A percentile compares a stretch with the other conserved stretches of the same genome.
phyloP scores from a whole-genome alignment of 2,329 filamentous ascomycete species.

The Fulvia fulva region DNA sequence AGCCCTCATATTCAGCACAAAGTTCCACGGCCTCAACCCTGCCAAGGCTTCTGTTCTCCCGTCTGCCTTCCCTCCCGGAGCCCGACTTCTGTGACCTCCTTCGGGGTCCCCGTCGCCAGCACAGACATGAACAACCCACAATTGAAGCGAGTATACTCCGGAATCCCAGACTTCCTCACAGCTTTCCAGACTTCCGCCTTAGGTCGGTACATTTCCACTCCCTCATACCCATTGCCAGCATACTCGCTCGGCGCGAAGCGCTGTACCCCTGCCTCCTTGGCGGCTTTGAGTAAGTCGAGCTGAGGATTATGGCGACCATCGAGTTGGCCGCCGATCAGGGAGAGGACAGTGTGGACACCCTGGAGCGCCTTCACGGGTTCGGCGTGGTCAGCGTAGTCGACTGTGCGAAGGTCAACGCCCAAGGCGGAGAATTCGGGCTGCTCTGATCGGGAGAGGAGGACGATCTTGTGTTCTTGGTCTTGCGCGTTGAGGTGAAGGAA shows the following conservation, averaged over 20 bases:
- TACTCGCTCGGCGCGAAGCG: constrained; percentile 60
- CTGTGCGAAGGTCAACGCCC: constrained; percentile 24
- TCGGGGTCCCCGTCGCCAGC: constrained; percentile 29
- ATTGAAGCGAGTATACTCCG: constrained; percentile 27
- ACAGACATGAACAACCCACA: constrained; percentile 30
- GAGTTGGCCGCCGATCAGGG: constrained; percentile 23
- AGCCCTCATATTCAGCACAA: constrained; percentile 44
- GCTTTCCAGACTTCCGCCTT: constrained; percentile 28
- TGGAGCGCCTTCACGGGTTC: constrained; percentile 22
- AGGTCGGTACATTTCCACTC: constrained; percentile 24
- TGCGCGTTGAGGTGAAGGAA: constrained; percentile 23
- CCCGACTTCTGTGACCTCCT: constrained; percentile 22
- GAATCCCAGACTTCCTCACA: constrained; percentile 19
- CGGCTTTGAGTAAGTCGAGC: constrained; percentile 52
- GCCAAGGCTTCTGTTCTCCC: constrained; percentile 31
- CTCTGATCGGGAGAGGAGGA: constrained; percentile 27
- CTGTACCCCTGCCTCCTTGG: constrained; percentile 56
- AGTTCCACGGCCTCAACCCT: constrained; percentile 36
- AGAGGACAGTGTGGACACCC: constrained; percentile 31
- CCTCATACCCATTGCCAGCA: constrained; percentile 27
- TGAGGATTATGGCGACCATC: constrained; percentile 36
- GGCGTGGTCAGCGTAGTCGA: constrained; percentile 26
- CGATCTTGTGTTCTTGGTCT: constrained; percentile 20
- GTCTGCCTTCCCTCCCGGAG: constrained; percentile 17
- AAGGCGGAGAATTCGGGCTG: constrained; percentile 20